Base-by-base conservation (phyloP, 2,329 filamentous ascomycete genomes). In the Phoma sp. region DNA sequence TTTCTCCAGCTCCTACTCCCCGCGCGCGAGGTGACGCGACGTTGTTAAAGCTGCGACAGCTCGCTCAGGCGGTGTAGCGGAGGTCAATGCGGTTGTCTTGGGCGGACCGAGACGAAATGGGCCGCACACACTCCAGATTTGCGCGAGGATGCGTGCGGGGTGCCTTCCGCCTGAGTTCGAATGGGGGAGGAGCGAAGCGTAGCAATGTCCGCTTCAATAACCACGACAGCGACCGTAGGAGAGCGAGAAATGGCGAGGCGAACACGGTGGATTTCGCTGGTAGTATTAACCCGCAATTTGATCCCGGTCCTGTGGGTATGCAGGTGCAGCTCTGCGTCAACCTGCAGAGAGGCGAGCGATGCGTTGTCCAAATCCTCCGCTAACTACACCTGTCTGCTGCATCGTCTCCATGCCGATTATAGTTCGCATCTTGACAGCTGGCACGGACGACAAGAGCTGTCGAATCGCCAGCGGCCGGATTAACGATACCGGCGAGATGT, bases 291-390 rank as follows among this genome's bases (percentile, higher is more conserved):
- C 65, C 66, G 61, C 57, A 56, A 65, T 60, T 66, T 38, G 20
- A 63, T 65, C 60, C 72, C 69, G 62, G 61, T 56, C 50, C 57
- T 59, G 64, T 71, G 70, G 69, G 62, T 64, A 67, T 67, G 68
- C 62, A 65, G 65, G 57, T 71, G 71, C 71, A 74, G 69, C 66
- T 70, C 71, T 74, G 72, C 71, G 68, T 74, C 71, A 74, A 73
- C 73, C 50, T 74, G 71, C 72, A 74, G 68, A 58, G 58, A 65
- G 59, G 66, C 68, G 69, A 72, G 68, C 65, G 57, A 61, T 71
- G 65, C 56, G 64, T 67, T 66, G 65, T 68, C 68, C 60, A 53
- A 64, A 56, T 53, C 60, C 57, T 69, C 69, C 65, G 62, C 71
- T 74, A 73, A 66, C 68, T 68, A 56, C 60, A 64, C 61, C 57